Evolutionary conservation across 306 rosid species (phyloP).

Genomic region (Begonia peltatifolia): DNA sequence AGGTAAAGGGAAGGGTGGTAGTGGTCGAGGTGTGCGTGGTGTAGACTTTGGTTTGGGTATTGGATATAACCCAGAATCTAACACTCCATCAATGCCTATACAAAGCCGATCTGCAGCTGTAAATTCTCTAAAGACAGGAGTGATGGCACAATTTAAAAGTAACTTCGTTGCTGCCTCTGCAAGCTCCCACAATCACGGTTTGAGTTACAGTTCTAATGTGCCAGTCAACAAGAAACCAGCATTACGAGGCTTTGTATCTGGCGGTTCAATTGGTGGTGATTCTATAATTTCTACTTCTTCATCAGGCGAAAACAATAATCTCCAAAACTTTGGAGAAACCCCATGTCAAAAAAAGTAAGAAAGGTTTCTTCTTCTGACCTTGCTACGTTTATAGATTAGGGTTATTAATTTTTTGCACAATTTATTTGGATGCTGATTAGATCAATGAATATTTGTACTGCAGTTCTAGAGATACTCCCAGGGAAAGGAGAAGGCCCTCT

Average conservation of each 20-base stretch:
- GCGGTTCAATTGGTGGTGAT: slow-evolving; percentile 85
- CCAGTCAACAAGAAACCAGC: slow-evolving; percentile 49
- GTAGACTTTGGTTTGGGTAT: slow-evolving; percentile 95
- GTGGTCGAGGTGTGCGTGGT: slow-evolving; percentile 81
- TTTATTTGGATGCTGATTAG: slow-evolving; percentile 19
- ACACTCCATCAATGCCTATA: slow-evolving; percentile 26
- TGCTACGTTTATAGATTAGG: background rate
- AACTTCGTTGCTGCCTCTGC: slow-evolving; percentile 80
- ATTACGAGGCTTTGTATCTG: slow-evolving; percentile 72
- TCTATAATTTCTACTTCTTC: slow-evolving; percentile 21
- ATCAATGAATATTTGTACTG: slow-evolving; percentile 17
- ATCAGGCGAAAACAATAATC: slow-evolving; percentile 21
- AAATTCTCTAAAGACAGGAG: slow-evolving; percentile 77
- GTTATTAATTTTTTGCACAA: background rate
- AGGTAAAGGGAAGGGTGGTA: slow-evolving; percentile 51
- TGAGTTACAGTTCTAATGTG: slow-evolving; percentile 23
- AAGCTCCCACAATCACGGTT: slow-evolving; percentile 37
- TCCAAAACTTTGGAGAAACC: slow-evolving; percentile 34
- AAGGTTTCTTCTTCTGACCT: slow-evolving; percentile 32
- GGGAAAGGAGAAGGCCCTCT: slow-evolving; percentile 79
- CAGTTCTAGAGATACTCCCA: slow-evolving; percentile 52
- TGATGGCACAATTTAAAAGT: slow-evolving; percentile 72
- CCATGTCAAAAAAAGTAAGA: slow-evolving; percentile 32
- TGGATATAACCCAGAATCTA: slow-evolving; percentile 67
- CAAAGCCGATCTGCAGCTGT: slow-evolving; percentile 60